Conservation (phyloP, 164 flowering plant genomes). For the Piper betle region DNA sequence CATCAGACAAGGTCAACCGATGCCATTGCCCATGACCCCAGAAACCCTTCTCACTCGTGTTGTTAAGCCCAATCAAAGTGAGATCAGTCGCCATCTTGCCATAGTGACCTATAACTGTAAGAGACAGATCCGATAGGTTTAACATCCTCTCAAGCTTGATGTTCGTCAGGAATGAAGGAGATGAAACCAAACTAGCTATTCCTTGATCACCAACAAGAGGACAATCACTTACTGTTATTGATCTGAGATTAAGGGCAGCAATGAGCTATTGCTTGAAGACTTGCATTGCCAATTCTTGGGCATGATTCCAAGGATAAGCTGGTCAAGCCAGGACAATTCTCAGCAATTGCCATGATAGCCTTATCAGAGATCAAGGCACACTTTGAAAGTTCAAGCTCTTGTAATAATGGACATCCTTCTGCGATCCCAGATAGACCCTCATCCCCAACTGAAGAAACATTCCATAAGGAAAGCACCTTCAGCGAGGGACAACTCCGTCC, state of each 20-base stretch:
- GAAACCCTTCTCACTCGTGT: slow-evolving; percentile 62
- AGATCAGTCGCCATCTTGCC: slow-evolving; percentile 54
- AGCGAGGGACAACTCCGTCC: slow-evolving; percentile 72
- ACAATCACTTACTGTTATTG: slow-evolving; percentile 52
- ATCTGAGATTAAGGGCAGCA: slow-evolving; percentile 45
- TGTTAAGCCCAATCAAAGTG: slow-evolving; percentile 34
- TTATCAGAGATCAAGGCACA: slow-evolving; percentile 59
- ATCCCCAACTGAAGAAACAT: slow-evolving; percentile 44
- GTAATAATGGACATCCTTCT: slow-evolving; percentile 42
- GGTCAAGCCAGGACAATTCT: slow-evolving; percentile 46
- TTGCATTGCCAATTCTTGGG: slow-evolving; percentile 42
- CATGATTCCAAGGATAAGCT: slow-evolving; percentile 57
- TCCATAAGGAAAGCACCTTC: slow-evolving; percentile 57
- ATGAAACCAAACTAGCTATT: slow-evolving; percentile 43
- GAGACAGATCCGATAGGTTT: slow-evolving; percentile 59
- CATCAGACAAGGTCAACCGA: slow-evolving; percentile 52
- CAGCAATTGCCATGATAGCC: slow-evolving; percentile 57
- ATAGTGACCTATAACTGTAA: slow-evolving; percentile 80
- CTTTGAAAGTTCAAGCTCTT: slow-evolving; percentile 58
- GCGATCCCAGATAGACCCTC: slow-evolving; percentile 57
- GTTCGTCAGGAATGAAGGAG: slow-evolving; percentile 39
- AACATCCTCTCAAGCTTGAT: slow-evolving; percentile 46
- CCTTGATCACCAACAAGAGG: slow-evolving; percentile 77
- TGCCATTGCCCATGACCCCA: slow-evolving; percentile 74
- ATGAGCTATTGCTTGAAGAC: slow-evolving; percentile 51